phyloP scores from a whole-genome alignment of 805 yeast species.

The Candida xyloterini region DNA sequence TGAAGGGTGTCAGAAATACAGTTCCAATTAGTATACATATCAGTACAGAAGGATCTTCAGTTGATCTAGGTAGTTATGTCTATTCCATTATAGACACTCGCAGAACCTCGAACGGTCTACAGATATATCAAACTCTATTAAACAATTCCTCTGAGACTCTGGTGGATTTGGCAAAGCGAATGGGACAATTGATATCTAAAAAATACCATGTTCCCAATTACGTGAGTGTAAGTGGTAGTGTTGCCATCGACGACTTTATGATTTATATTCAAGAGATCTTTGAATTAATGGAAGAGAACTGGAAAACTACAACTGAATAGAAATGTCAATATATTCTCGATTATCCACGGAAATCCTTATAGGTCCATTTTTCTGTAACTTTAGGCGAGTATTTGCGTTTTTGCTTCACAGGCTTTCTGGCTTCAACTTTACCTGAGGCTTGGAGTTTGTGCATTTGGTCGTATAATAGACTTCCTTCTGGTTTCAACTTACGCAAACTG shows the following conservation, averaged over 20 bases:
- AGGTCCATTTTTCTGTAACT: conserved; percentile 88
- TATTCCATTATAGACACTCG: conserved; percentile 40
- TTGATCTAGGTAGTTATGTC: conserved; percentile 41
- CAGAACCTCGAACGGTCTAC: conserved; percentile 12
- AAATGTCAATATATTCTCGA: background rate
- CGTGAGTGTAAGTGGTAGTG: conserved; percentile 42
- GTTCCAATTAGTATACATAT: conserved; percentile 38
- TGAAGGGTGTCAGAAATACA: conserved; percentile 12
- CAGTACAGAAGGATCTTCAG: conserved; percentile 31
- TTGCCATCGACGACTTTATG: conserved; percentile 35
- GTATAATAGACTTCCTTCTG: conserved; percentile 84
- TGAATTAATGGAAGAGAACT: conserved; percentile 29
- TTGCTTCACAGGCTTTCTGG: conserved; percentile 68
- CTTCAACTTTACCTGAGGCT: conserved; percentile 80
- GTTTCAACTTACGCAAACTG: conserved; percentile 76
- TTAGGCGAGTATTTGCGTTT: conserved; percentile 68
- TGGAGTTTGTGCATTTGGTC: conserved; percentile 83
- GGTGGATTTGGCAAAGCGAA: conserved; percentile 42
- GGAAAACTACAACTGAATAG: conserved; percentile 1
- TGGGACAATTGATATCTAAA: conserved; percentile 40
- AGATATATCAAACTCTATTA: conserved; percentile 42
- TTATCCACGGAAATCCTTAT: conserved; percentile 74
- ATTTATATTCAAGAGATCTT: conserved; percentile 29
- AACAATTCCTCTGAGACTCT: conserved; percentile 39
- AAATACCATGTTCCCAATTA: conserved; percentile 43